Conservation (phyloP, 164 flowering plant species). For the Malania oleifera region DNA sequence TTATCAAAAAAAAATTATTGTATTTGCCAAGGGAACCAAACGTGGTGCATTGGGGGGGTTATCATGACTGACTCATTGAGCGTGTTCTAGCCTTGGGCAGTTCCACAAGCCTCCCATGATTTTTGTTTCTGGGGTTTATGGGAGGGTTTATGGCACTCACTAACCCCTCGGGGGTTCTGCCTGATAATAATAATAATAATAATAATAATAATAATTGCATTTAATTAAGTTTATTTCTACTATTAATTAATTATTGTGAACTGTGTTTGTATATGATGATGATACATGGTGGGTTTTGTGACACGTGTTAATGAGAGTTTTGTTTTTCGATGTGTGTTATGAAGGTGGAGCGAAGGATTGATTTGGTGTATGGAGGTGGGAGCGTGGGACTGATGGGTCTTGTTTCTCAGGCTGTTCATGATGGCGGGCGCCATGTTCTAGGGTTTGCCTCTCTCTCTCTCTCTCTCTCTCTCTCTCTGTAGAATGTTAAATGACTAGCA, state of each 20-base stretch:
- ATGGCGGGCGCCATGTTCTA: slow-evolving; percentile 99
- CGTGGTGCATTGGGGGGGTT: slow-evolving; percentile 56
- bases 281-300: slow-evolving; percentile 10
- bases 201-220: not conserved
- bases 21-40: slow-evolving; percentile 54
- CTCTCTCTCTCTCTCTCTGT: slow-evolving; percentile 11
- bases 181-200: not conserved
- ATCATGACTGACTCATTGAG: slow-evolving; percentile 44
- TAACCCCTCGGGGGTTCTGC: not conserved
- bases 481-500: slow-evolving; percentile 5
- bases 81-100: slow-evolving; percentile 35
- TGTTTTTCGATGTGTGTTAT: slow-evolving; percentile 12
- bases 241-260: not conserved
- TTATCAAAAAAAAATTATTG: slow-evolving; percentile 13
- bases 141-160: not conserved
- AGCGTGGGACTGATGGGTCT: slow-evolving; percentile 99
- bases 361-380: slow-evolving; percentile 98
- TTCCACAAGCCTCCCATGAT: slow-evolving; percentile 24
- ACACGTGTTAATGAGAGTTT: slow-evolving; percentile 32
- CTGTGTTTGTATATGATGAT: slow-evolving; percentile 1
- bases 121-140: slow-evolving; percentile 29
- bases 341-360: slow-evolving; percentile 94
- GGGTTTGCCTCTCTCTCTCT: slow-evolving; percentile 54
- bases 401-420: slow-evolving; percentile 97
- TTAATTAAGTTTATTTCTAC: not conserved